Base-by-base conservation (phyloP, 2,329 filamentous ascomycete species). In the Thielaviopsis ethacetica region DNA sequence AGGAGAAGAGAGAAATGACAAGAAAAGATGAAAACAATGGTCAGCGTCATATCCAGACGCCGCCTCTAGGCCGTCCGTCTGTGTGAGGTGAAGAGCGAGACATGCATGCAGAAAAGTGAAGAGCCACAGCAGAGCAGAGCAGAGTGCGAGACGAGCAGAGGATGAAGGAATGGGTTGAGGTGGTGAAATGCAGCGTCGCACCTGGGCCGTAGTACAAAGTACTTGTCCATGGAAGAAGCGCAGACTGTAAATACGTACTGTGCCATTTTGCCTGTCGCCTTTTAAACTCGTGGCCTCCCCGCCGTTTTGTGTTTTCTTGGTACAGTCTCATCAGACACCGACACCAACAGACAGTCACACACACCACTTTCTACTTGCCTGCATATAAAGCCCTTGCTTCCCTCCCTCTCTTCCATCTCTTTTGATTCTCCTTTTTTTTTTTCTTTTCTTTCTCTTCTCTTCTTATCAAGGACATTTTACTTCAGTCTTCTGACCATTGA, bases 161-260 rank as follows among this genome's bases (percentile, higher is more conserved):
- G 19, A n/a, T 12, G 53, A 19, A 38, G 53, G 53, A 44, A 44
- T 55, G 53, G 53, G 30, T 34, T 34, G 30, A 34, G 30, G 26
- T 41, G 30, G 26, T 53, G 27, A 2, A 30, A 41, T 53, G 30
- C 30, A 53, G 38, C 24, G 49, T 21, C 41, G 49, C 49, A 26
- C 24, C 12, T 34, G 52, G 50, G 21, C 26, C 53, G 41, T 56
- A 34, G 53, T 56, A 59, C 50, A 56, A 50, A 50, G 53, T 41
- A 59, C n/a, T n/a, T n/a, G n/a, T n/a, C n/a, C 58, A 50, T 15
- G n/a, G 27, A 17, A 17, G n/a, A n/a, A 34, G 30, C 10, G 30
- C 30, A 34, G n/a, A n/a, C n/a, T n/a, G n/a, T n/a, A n/a, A n/a
- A n/a, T 34, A 5, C 3, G 6, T 34, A 10, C 6, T 34, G 4